Percentiles rank a stretch among this genome's conserved stretches.
Conservation (phyloP, 2,329 filamentous ascomycete species). For the Colletotrichum sp. region DNA sequence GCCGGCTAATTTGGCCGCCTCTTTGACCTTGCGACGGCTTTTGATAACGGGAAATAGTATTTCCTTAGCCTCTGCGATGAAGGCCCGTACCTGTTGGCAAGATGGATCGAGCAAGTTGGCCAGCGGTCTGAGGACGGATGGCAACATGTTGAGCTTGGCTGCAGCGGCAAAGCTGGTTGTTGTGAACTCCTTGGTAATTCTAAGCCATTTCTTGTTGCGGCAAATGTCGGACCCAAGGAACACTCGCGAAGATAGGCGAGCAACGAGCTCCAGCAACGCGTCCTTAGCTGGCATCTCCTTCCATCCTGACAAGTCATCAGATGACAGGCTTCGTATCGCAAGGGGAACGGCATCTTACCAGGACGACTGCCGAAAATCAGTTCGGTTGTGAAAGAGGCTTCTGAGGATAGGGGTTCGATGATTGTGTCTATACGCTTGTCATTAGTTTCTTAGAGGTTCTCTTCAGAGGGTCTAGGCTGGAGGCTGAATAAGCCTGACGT, state of each 20-base stretch:
- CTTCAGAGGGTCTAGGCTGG: neutral
- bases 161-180: slow-evolving; percentile 38
- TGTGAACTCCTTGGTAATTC: slow-evolving; percentile 46
- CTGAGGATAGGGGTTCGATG: neutral
- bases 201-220: slow-evolving; percentile 51
- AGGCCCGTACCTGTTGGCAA: slow-evolving; percentile 36
- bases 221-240: slow-evolving; percentile 51
- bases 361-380: neutral
- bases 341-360: neutral
- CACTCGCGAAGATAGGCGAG: slow-evolving; percentile 52
- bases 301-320: slow-evolving; percentile 25
- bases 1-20: neutral
- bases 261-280: slow-evolving; percentile 36
- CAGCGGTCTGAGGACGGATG: slow-evolving; percentile 38
- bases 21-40: slow-evolving; percentile 29
- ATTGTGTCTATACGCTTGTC: neutral
- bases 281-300: neutral
- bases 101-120: slow-evolving; percentile 48
- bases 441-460: neutral
- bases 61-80: slow-evolving; percentile 35
- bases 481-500: neutral
- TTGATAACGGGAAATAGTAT: slow-evolving; percentile 37
- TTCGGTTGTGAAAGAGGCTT: neutral
- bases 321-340: neutral
- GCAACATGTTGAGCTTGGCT: slow-evolving; percentile 43